phyloP scores from a whole-genome alignment of 1,284 basidiomycete species.

The Austropuccinia psidii region DNA sequence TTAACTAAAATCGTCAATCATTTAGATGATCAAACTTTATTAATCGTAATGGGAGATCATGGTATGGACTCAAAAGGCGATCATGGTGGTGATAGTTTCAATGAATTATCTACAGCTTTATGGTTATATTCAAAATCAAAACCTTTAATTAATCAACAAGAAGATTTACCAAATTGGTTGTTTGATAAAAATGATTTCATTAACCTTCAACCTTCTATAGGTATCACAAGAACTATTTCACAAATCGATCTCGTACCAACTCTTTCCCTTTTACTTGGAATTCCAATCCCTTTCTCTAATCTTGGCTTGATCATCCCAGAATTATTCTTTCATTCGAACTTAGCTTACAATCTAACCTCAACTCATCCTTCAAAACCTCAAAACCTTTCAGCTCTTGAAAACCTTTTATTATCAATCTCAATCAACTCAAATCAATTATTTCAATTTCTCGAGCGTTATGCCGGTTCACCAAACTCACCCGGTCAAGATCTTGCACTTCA shows the following conservation, averaged over 20 bases:
- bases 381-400: slow-evolving; percentile 39
- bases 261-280: slow-evolving; percentile 77
- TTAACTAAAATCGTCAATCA: slow-evolving; percentile 60
- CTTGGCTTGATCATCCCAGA: slow-evolving; percentile 87
- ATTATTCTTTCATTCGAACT: slow-evolving; percentile 56
- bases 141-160: slow-evolving; percentile 40
- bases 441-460: slow-evolving; percentile 69
- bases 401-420: slow-evolving; percentile 59
- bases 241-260: slow-evolving; percentile 94
- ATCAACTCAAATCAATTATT: slow-evolving; percentile 71
- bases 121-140: slow-evolving; percentile 75
- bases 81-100: slow-evolving; percentile 81
- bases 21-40: slow-evolving; percentile 69
- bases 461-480: slow-evolving; percentile 53
- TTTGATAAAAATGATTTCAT: not conserved
- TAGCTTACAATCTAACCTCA: not conserved
- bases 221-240: slow-evolving; percentile 58
- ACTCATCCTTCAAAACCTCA: slow-evolving; percentile 29
- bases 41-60: slow-evolving; percentile 90
- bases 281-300: slow-evolving; percentile 92
- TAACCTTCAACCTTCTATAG: slow-evolving; percentile 6
- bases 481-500: slow-evolving; percentile 59
- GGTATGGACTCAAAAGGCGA: slow-evolving; percentile 95
- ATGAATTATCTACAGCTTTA: slow-evolving; percentile 75
- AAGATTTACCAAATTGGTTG: slow-evolving; percentile 37